Evolutionary conservation across 169 alveolate species (phyloP), one percentile per base, ranked within the genome.

Genomic region (Cryptosporidium andersoni): DNA sequence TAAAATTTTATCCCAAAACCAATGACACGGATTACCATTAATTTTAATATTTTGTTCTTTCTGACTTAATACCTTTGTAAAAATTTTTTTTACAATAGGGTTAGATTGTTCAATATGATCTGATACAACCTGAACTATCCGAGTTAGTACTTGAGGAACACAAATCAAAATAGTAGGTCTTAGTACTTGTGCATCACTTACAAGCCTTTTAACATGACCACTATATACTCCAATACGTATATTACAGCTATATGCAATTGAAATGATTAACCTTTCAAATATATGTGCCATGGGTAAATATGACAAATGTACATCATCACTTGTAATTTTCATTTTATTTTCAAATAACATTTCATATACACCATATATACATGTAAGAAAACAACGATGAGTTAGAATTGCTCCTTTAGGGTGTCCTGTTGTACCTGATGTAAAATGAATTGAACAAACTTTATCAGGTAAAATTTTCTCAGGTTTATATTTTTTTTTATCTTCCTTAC

Each of bases 391-490:
- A 25, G 96, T 85, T 53, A 94, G 66, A 88, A 95, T 81, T 3
- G 94, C 98, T 4, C 97, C 98, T 88, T 96, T 96, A 39, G 99
- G 97, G 43, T 80, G 66, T 14, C 98, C 98, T 36, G 99, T 96
- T 14, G 99, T 96, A 11, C 99, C 98, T 39, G 94, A 88, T n/a
- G 97, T 94, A 81, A 92, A 94, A 63, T 95, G 93, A 25, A 94
- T 65, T 34, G 96, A 92, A 66, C 80, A 90, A 51, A 89, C 55
- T 12, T 89, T 89, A 36, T 91, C 92, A 25, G 94, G 90, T 3
- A 14, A 40, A 16, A 60, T 68, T 49, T 82, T 81, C 3, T 90
- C 89, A 2, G 91, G 91, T n/a, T 53, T 52, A 45, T 53, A 64
- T 6, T 64, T 52, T 5, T 65, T 40, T 55, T 11, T 64, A 55